Percentiles rank a stretch among this genome's conserved stretches.
Evolutionary conservation across 495 filamentous ascomycete species (phyloP).

Genomic region (Aspergillus leporis): DNA sequence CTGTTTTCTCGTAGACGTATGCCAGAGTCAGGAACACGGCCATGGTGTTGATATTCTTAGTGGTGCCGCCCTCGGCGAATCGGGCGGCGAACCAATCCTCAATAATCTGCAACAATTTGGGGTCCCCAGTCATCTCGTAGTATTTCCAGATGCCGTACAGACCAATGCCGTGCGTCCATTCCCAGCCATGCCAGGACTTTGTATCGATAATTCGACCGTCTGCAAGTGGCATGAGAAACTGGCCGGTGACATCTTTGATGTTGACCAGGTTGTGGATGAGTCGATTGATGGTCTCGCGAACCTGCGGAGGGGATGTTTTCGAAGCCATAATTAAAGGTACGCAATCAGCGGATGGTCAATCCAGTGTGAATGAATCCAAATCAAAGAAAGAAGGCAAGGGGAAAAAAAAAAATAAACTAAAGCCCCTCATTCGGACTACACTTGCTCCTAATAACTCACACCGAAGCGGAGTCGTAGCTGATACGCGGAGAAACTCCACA

Average conservation of each 20-base stretch:
- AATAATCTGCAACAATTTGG: slow-evolving; percentile 54
- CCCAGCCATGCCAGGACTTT: slow-evolving; percentile 76
- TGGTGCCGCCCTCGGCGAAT: slow-evolving; percentile 66
- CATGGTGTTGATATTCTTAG: slow-evolving; percentile 85
- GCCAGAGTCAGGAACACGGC: slow-evolving; percentile 69
- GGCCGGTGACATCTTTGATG: slow-evolving; percentile 67
- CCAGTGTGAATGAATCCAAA: background rate
- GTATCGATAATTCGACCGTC: slow-evolving; percentile 77
- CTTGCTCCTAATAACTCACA: slow-evolving; percentile 10
- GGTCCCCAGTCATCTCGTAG: slow-evolving; percentile 62
- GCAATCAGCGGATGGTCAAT: background rate
- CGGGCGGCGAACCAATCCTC: slow-evolving; percentile 67
- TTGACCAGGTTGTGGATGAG: slow-evolving; percentile 68
- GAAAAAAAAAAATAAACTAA: no score
- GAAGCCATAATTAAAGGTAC: slow-evolving; percentile 18
- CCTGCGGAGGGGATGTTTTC: slow-evolving; percentile 28
- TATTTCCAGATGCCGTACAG: slow-evolving; percentile 79
- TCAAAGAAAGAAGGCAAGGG: no score
- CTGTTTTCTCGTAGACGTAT: slow-evolving; percentile 66
- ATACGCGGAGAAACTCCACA: slow-evolving; percentile 11
- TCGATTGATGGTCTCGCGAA: slow-evolving; percentile 58
- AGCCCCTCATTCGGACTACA: background rate
- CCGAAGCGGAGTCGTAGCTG: slow-evolving; percentile 4
- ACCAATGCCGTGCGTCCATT: slow-evolving; percentile 80
- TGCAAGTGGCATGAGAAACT: slow-evolving; percentile 63